phyloP scores from a whole-genome alignment of 1,284 basidiomycete genomes.

The Leccinum angustisporum region DNA sequence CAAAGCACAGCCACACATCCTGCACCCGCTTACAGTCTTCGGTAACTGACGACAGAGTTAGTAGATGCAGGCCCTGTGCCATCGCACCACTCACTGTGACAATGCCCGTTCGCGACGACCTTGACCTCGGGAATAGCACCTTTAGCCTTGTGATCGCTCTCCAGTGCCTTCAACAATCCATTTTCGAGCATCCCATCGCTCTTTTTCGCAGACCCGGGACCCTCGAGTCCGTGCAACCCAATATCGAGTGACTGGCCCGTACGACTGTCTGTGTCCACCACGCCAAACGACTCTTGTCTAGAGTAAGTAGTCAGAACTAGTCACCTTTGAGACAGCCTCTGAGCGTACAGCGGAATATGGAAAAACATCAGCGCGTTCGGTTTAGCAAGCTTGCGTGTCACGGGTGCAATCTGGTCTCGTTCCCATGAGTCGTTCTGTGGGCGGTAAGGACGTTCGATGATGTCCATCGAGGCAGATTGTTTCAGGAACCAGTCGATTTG shows the following conservation, averaged over 20 bases:
- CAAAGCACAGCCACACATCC: constrained; percentile 93
- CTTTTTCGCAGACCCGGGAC: constrained; percentile 62
- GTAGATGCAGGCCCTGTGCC: constrained; percentile 7
- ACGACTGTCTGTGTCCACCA: constrained; percentile 56
- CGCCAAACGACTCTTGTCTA: constrained; percentile 61
- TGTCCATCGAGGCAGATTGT: constrained; percentile 68
- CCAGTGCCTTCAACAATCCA: constrained; percentile 65
- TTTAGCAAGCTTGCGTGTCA: constrained; percentile 66
- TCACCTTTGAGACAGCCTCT: constrained; percentile 6
- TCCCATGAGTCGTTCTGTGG: constrained; percentile 72
- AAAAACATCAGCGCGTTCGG: constrained; percentile 95
- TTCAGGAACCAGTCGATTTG: constrained; percentile 90
- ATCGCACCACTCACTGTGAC: constrained; percentile 57
- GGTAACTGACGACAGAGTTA: constrained; percentile 52
- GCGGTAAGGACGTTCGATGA: constrained; percentile 77
- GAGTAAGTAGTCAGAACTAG: background rate
- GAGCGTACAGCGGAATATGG: constrained; percentile 86
- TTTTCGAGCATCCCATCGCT: constrained; percentile 83
- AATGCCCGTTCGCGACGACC: constrained; percentile 85
- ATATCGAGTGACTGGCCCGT: constrained; percentile 64
- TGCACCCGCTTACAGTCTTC: constrained; percentile 85
- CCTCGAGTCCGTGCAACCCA: constrained; percentile 62
- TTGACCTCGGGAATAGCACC: constrained; percentile 69
- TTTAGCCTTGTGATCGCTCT: constrained; percentile 57
- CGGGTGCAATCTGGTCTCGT: constrained; percentile 57